phyloP scores from a whole-genome alignment of 2,329 filamentous ascomycete genomes.

The Curvularia verruculosa region DNA sequence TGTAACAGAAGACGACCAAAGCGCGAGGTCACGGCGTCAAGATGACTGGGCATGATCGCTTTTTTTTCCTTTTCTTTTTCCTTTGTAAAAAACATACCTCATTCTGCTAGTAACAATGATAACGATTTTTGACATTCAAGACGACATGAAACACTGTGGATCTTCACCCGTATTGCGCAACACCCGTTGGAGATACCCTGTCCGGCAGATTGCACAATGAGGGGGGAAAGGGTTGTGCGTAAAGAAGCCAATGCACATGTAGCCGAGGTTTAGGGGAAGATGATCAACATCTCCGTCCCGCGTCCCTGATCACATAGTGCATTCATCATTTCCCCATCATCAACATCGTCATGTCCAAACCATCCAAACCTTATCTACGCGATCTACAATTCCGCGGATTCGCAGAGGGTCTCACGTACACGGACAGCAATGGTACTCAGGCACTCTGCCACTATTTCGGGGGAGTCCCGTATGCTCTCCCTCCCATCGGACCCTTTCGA shows the following conservation, averaged over 20 bases:
- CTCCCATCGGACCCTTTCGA: constrained; percentile 55
- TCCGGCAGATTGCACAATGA: background rate
- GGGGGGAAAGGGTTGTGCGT: background rate
- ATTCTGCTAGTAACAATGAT: constrained; percentile 4
- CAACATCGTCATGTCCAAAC: constrained; percentile 21
- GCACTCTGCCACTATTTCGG: constrained; percentile 60
- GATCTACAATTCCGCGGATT: constrained; percentile 55
- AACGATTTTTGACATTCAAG: background rate
- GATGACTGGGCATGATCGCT: constrained; percentile 20
- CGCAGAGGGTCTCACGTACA: constrained; percentile 57
- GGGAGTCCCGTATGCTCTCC: constrained; percentile 62
- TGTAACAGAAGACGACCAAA: constrained; percentile 16
- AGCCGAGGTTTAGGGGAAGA: background rate
- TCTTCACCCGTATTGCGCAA: background rate
- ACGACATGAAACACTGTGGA: background rate
- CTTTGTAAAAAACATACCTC: background rate
- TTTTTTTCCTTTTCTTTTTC: background rate
- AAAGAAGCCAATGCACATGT: background rate
- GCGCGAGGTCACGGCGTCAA: constrained; percentile 9
- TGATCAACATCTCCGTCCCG: background rate
- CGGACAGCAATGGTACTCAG: constrained; percentile 33
- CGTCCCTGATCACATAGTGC: background rate
- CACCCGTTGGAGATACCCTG: background rate
- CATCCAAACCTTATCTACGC: constrained; percentile 37
- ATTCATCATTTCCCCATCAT: background rate